A percentile compares a stretch with the other conserved stretches of the same genome.
Conservation (phyloP, 2,329 filamentous ascomycete genomes). For the Paraconiothyrium sp. region DNA sequence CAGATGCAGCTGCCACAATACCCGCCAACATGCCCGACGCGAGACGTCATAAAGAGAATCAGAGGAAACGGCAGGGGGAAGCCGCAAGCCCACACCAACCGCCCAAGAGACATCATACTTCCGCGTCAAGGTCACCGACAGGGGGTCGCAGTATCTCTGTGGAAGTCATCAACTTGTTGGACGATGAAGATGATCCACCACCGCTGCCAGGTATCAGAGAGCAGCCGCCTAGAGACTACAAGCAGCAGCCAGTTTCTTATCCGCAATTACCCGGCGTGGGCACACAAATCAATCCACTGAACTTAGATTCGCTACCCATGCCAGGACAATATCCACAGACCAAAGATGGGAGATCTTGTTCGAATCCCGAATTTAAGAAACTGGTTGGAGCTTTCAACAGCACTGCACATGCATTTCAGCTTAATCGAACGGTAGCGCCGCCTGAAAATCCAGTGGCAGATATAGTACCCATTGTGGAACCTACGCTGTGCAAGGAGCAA, state of each 20-base stretch:
- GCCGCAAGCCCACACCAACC: not conserved
- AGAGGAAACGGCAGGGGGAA: constrained; percentile 24
- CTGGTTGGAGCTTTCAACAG: not conserved
- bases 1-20: constrained; percentile 11
- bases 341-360: not conserved
- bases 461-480: constrained; percentile 28
- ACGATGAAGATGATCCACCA: constrained; percentile 9
- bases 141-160: not conserved
- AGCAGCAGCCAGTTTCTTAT: not conserved
- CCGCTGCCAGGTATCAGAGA: not conserved
- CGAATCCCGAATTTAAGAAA: not conserved
- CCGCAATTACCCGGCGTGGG: constrained; percentile 13
- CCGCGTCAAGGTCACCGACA: not conserved
- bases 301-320: constrained; percentile 18
- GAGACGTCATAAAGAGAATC: not conserved
- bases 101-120: constrained; percentile 6
- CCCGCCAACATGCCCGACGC: not conserved
- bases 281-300: constrained; percentile 24
- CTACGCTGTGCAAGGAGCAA: constrained; percentile 59
- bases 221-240: not conserved
- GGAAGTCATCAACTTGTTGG: constrained; percentile 15
- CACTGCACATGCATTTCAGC: not conserved
- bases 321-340: not conserved
- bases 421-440: not conserved
- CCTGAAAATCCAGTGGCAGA: constrained; percentile 12